phyloP scores from a whole-genome alignment of 192 early-diverging fungal genomes.

The Backusella sp. region DNA sequence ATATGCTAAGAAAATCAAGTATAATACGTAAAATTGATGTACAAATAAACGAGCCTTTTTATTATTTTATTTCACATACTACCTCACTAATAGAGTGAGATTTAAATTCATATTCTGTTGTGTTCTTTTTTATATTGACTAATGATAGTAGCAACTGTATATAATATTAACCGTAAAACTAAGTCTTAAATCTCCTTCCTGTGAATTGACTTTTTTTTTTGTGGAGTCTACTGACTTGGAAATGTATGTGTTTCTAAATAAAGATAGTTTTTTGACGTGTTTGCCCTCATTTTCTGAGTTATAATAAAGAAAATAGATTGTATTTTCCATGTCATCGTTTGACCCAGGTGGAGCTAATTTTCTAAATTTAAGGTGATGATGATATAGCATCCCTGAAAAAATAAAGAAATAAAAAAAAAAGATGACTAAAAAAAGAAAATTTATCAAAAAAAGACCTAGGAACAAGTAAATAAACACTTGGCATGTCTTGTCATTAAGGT shows the following conservation, averaged over 20 bases:
- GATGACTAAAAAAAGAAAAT: neutral
- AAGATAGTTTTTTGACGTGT: neutral
- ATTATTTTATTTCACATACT: neutral
- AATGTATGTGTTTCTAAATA: constrained; percentile 2
- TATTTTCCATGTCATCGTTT: neutral
- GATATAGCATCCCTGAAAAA: neutral
- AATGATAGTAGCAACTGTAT: neutral
- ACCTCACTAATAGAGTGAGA: neutral
- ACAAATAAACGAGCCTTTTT: neutral
- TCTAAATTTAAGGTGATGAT: neutral
- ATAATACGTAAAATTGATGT: neutral
- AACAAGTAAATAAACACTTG: neutral
- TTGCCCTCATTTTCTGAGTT: neutral
- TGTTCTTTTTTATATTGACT: neutral
- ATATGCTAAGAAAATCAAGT: neutral
- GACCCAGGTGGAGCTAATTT: neutral
- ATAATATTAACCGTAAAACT: neutral
- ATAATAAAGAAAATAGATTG: neutral
- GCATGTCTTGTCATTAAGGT: neutral
- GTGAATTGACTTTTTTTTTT: neutral
- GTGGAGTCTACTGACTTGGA: neutral
- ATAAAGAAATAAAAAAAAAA: neutral
- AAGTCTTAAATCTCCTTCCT: neutral
- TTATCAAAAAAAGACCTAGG: neutral
- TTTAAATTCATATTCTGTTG: too few species aligned